Conservation (phyloP, 164 flowering plant species). For the Vitis rotundifolia region DNA sequence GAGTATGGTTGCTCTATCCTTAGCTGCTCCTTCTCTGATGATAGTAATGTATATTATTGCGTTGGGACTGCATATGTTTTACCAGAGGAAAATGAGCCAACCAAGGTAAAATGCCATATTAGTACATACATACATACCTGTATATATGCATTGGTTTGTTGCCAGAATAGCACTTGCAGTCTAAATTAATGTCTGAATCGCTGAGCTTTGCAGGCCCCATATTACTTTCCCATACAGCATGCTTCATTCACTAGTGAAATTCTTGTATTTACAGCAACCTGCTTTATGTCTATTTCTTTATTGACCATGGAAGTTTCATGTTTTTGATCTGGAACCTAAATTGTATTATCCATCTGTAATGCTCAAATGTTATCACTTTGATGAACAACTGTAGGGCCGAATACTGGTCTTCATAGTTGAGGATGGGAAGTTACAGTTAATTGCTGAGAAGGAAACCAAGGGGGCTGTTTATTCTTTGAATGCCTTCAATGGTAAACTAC, state of each 20-base stretch:
- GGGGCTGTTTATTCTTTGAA: constrained; percentile 91
- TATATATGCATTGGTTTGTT: not conserved
- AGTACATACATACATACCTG: not conserved
- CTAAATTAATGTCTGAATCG: not conserved
- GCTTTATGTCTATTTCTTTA: too few relatives aligned
- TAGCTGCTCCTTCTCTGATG: constrained; percentile 96
- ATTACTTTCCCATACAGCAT: not conserved
- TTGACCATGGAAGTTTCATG: too few relatives aligned
- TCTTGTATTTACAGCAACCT: too few relatives aligned
- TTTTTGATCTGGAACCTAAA: too few relatives aligned
- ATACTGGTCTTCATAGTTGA: constrained; percentile 87
- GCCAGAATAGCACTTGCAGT: not conserved
- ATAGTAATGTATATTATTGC: constrained; percentile 80
- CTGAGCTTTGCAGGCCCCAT: not conserved
- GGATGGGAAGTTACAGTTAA: constrained; percentile 85
- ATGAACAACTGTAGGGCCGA: constrained; percentile 60
- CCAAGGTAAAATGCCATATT: constrained; percentile 54
- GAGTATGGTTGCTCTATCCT: constrained; percentile 92
- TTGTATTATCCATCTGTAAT: not conserved
- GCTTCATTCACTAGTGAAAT: not conserved
- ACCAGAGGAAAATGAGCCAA: constrained; percentile 94
- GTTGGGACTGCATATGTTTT: constrained; percentile 97
- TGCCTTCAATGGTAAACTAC: constrained; percentile 92
- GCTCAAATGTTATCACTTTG: not conserved
- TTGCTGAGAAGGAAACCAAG: constrained; percentile 96